A percentile compares a stretch with the other conserved stretches of the same genome.
These are phyloP conservation scores for Claviceps paspali DNA, from an alignment of 2,329 filamentous ascomycete species.

Conservation along the genomic window DNA sequence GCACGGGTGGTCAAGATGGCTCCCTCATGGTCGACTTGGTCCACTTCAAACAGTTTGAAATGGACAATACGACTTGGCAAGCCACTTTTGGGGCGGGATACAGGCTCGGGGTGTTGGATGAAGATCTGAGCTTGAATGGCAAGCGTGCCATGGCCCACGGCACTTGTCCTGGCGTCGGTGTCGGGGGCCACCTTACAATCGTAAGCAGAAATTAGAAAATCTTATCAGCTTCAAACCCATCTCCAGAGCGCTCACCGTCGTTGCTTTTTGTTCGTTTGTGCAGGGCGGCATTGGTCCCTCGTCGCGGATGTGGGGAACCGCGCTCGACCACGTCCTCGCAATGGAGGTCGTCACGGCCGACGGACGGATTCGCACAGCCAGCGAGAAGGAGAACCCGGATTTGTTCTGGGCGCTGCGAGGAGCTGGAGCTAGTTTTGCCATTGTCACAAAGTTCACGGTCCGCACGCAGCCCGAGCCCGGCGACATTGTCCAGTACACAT, in stretches of 20 bases:
- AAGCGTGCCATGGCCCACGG: constrained; percentile 44
- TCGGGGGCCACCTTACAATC: constrained; percentile 41
- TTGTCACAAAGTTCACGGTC: constrained; percentile 41
- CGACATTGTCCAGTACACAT: constrained; percentile 43
- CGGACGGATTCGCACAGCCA: constrained; percentile 34
- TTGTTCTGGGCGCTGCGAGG: constrained; percentile 43
- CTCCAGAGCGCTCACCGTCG: background rate
- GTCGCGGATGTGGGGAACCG: constrained; percentile 43
- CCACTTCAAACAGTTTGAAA: constrained; percentile 35
- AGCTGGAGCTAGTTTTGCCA: constrained; percentile 39
- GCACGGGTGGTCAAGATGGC: constrained; percentile 34
- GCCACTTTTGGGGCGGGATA: constrained; percentile 40
- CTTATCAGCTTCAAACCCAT: background rate
- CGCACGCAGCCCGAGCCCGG: constrained; percentile 40
- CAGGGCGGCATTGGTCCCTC: constrained; percentile 43
- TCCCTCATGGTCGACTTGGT: constrained; percentile 38
- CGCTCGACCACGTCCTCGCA: constrained; percentile 38
- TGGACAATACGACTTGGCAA: constrained; percentile 35
- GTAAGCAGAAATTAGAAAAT: constrained; percentile 17
- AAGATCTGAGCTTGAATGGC: constrained; percentile 32
- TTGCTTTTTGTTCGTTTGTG: too few species aligned
- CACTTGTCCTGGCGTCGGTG: constrained; percentile 42
- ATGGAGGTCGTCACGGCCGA: constrained; percentile 41
- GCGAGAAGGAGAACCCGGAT: constrained; percentile 30
- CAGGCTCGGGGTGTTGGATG: constrained; percentile 35